Conservation (phyloP, 306 rosid species). For the Cucurbita moschata region DNA sequence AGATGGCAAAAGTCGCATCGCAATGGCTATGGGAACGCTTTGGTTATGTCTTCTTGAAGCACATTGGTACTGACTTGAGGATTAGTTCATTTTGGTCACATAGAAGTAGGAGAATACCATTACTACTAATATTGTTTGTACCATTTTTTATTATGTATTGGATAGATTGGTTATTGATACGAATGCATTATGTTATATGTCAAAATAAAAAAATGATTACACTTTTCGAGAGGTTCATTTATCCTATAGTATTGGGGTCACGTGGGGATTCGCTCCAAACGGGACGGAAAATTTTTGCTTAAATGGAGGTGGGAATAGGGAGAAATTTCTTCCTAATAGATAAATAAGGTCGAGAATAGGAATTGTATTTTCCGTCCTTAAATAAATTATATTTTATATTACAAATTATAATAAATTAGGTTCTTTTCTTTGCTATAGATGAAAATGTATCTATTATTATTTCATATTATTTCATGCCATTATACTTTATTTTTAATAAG, state of each 20-base stretch:
- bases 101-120: constrained; percentile 3
- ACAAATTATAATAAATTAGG: too few relatives aligned
- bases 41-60: background rate
- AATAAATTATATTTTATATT: too few relatives aligned
- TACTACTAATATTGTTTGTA: constrained; percentile 18
- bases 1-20: constrained; percentile 79
- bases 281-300: too few relatives aligned
- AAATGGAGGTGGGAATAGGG: too few relatives aligned
- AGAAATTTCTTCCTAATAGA: background rate
- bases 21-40: constrained; percentile 47
- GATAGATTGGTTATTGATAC: constrained; percentile 7
- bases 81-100: background rate
- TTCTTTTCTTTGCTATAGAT: too few relatives aligned
- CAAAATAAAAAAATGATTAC: too few relatives aligned
- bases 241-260: too few relatives aligned
- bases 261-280: too few relatives aligned
- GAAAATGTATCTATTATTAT: too few relatives aligned
- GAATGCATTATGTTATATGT: background rate
- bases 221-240: too few relatives aligned
- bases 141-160: constrained; percentile 45
- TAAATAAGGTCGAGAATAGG: background rate
- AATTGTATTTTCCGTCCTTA: background rate
- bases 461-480: too few relatives aligned
- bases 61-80: constrained; percentile 2
- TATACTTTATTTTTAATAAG: too few relatives aligned